phyloP scores from a whole-genome alignment of 768 basidiomycete species.

The Agrocybe chaxingu region DNA sequence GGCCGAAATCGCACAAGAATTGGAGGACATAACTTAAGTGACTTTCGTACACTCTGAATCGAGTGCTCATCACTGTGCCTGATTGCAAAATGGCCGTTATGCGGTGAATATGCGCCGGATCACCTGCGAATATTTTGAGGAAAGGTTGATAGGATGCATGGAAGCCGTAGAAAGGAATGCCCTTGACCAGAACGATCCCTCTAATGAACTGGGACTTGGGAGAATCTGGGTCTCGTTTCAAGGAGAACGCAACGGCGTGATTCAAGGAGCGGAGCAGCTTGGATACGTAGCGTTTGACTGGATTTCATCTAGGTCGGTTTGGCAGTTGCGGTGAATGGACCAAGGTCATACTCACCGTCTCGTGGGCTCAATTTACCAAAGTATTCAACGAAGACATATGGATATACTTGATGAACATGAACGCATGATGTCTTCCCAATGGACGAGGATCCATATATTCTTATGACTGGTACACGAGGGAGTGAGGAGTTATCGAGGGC shows the following conservation, averaged over 20 bases:
- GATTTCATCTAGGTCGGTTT: neutral
- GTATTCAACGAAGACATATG: constrained; percentile 92
- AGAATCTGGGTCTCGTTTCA: constrained; percentile 68
- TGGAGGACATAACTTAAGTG: constrained; percentile 88
- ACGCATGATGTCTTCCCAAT: constrained; percentile 76
- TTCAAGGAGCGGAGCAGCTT: constrained; percentile 76
- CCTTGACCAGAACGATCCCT: constrained; percentile 84
- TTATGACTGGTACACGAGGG: constrained; percentile 70
- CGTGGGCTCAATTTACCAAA: constrained; percentile 57
- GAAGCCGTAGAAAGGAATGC: constrained; percentile 95
- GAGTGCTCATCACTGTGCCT: constrained; percentile 77
- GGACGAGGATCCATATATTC: constrained; percentile 85
- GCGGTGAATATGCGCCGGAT: constrained; percentile 69
- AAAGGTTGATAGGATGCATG: constrained; percentile 81
- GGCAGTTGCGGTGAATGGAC: neutral
- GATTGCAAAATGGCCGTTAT: constrained; percentile 75
- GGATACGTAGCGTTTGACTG: constrained; percentile 73
- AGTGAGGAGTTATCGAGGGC: constrained; percentile 62
- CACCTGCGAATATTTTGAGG: constrained; percentile 77
- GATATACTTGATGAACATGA: constrained; percentile 91
- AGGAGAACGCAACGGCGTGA: constrained; percentile 78
- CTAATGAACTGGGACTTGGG: constrained; percentile 62
- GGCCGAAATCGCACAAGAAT: constrained; percentile 92
- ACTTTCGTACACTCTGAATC: constrained; percentile 81
- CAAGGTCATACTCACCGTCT: constrained; percentile 42